Evolutionary conservation across 495 filamentous ascomycete species (phyloP).

Genomic region (Trypethelium eluteriae): DNA sequence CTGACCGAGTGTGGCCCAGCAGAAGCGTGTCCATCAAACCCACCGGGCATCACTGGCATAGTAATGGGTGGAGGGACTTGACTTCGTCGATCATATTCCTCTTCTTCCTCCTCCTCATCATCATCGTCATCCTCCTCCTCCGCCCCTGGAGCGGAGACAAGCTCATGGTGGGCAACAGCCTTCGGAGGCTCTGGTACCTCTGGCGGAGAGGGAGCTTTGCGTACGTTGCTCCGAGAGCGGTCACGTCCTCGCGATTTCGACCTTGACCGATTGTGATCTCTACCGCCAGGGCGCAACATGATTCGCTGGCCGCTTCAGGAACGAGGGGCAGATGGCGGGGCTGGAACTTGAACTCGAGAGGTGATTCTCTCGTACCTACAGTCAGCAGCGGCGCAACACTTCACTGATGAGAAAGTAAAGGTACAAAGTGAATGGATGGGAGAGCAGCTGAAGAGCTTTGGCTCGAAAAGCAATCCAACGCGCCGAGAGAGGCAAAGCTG

Average conservation of each 20-base stretch:
- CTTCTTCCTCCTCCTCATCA: neutral
- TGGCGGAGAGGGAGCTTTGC: slow-evolving; percentile 25
- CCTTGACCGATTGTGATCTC: slow-evolving; percentile 21
- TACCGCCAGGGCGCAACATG: slow-evolving; percentile 13
- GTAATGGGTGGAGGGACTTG: neutral
- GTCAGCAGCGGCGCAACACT: neutral
- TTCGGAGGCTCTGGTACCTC: slow-evolving; percentile 7
- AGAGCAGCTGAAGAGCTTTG: neutral
- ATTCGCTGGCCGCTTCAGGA: neutral
- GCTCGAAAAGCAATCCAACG: neutral
- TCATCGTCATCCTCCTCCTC: slow-evolving; percentile 12
- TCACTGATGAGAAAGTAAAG: neutral
- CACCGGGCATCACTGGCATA: slow-evolving; percentile 11
- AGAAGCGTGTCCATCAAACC: neutral
- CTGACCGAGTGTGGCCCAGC: neutral
- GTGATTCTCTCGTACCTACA: neutral
- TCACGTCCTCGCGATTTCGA: slow-evolving; percentile 27
- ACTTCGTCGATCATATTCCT: neutral
- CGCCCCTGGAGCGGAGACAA: slow-evolving; percentile 11
- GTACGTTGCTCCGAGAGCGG: slow-evolving; percentile 25
- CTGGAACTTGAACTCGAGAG: slow-evolving; percentile 8
- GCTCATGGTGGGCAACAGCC: slow-evolving; percentile 16
- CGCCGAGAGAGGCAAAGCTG: neutral
- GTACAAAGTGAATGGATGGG: neutral
- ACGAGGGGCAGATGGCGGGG: neutral